Base-by-base conservation (phyloP, 148 eudicot genomes). In the Cornus controversa region DNA sequence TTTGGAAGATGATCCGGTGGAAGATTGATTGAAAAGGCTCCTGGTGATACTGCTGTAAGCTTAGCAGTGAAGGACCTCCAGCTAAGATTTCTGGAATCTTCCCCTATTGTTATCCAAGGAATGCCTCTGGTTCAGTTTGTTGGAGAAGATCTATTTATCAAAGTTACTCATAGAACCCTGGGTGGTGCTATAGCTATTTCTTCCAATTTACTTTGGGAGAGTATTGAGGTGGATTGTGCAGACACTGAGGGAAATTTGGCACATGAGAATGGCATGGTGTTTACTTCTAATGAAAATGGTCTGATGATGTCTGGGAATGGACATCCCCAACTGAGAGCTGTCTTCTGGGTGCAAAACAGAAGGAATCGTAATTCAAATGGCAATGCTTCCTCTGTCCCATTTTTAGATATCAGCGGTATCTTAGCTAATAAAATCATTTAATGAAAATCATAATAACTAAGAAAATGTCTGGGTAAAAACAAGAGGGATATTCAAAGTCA, bases 101-200 rank as follows among this genome's bases (percentile, higher is more conserved):
- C 87, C 16, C 66, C 80, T 67, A 60, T 54, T 13, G 84, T 70
- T 86, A 77, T 82, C 53, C 90, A 78, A 40, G 97, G 89, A 20
- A 83, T 83, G 75, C 89, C 92, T 72, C 83, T 95, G 75, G 99
- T 91, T 89, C 93, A 88, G 73, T 91, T 95, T 85, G 77, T 85
- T 60, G 97, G 97, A 72, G 88, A 93, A 47, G 87, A 80, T 81
- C 75, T 95, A 42, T 91, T 82, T 28, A 66, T 86, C 50, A 89
- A 89, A 85, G 96, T 93, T 71, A 79, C 86, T 75, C 99, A 95
- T 79, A 91, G 92, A 83, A 91, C 96, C 75, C 91, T 95, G 73
- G 97, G 97, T 69, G 99, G 96, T 78, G 99, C 93, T 31, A 74
- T 95, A 69, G 94, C 92, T 66, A 84, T 95, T 75, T 91, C 97